phyloP scores from a whole-genome alignment of 2,329 filamentous ascomycete genomes.

The Raffaelea albimanens region DNA sequence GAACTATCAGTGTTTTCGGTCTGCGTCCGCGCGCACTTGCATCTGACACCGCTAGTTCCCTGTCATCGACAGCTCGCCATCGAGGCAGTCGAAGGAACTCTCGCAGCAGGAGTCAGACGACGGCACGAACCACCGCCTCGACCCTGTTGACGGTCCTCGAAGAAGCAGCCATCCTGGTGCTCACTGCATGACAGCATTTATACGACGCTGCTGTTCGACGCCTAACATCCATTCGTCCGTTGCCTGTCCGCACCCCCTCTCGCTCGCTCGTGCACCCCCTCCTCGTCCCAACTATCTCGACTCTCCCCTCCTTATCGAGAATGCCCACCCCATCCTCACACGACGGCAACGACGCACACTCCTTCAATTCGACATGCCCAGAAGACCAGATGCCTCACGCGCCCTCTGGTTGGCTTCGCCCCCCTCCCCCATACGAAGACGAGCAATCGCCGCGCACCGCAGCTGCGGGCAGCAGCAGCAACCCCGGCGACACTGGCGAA shows the following conservation, averaged over 20 bases:
- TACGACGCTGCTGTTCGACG: background rate
- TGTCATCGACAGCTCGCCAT: no score
- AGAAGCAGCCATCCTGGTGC: no score
- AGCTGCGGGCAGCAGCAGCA: background rate
- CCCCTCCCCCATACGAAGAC: slow-evolving; percentile 9
- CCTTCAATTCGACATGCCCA: slow-evolving; percentile 31
- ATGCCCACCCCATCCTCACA: slow-evolving; percentile 16
- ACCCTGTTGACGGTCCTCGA: no score
- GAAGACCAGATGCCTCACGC: slow-evolving; percentile 26
- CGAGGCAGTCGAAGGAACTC: no score
- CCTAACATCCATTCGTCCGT: background rate
- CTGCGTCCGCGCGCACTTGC: no score
- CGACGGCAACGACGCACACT: slow-evolving; percentile 15
- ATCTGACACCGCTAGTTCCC: no score
- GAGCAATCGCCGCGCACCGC: background rate
- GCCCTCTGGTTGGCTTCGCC: slow-evolving; percentile 16
- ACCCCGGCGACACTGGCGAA: slow-evolving; percentile 11
- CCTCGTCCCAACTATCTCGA: background rate
- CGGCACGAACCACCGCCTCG: no score
- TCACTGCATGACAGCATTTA: no score
- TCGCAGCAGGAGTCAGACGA: no score
- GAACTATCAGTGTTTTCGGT: no score
- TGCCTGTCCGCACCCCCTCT: background rate
- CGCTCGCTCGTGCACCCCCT: background rate
- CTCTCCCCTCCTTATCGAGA: background rate